Evolutionary conservation across 2,329 filamentous ascomycete species (phyloP).

Genomic region (Colletotrichum sp.): DNA sequence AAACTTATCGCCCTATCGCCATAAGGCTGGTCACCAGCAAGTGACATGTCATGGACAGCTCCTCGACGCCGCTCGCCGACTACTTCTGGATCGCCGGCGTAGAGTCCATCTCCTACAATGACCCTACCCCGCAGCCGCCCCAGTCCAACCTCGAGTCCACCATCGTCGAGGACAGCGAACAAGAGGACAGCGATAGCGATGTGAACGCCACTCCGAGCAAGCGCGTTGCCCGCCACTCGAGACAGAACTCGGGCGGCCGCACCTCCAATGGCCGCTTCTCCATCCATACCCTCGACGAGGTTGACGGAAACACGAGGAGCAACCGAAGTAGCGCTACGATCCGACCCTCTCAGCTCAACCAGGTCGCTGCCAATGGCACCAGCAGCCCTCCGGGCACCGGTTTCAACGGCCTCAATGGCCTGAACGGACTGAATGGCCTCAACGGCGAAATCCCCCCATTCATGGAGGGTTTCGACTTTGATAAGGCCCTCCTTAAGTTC

Average conservation of each 20-base stretch:
- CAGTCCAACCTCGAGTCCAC: constrained; percentile 57
- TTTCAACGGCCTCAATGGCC: constrained; percentile 25
- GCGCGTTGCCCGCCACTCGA: constrained; percentile 60
- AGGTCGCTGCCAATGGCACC: constrained; percentile 20
- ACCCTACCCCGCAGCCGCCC: constrained; percentile 45
- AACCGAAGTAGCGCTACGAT: constrained; percentile 73
- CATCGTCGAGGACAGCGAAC: constrained; percentile 68
- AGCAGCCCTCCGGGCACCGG: constrained; percentile 26
- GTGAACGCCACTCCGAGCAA: constrained; percentile 32
- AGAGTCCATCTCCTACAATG: constrained; percentile 70
- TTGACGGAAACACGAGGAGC: constrained; percentile 63
- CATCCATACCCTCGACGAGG: constrained; percentile 62
- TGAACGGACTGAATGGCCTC: constrained; percentile 32
- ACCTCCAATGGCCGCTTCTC: constrained; percentile 62
- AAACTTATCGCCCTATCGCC: constrained; percentile 17
- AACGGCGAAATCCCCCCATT: constrained; percentile 11
- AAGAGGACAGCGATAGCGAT: constrained; percentile 44
- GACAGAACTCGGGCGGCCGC: constrained; percentile 64
- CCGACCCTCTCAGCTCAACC: constrained; percentile 43
- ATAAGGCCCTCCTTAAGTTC: constrained; percentile 91
- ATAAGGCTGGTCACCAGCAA: constrained; percentile 22
- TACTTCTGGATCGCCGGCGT: constrained; percentile 80
- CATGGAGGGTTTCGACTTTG: constrained; percentile 78
- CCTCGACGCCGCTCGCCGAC: constrained; percentile 71
- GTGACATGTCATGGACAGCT: constrained; percentile 62